Evolutionary conservation across 2,329 filamentous ascomycete genomes (phyloP), one percentile per base, ranked within the genome.

Genomic region (Penicillium expansum): DNA sequence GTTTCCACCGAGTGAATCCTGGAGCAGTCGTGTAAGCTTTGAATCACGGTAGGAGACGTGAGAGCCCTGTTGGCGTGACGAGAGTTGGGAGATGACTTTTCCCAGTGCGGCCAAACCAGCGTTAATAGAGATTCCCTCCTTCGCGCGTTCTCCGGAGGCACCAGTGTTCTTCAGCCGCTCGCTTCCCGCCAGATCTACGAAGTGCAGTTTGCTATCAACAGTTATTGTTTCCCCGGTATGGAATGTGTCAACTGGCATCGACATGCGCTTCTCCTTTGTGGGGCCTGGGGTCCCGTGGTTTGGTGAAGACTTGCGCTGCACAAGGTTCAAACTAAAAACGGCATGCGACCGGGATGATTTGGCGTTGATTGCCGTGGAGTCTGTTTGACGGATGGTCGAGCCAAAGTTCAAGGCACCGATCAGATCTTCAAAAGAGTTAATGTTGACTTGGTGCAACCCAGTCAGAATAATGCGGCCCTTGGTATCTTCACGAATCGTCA

Each of bases 31-130:
- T 11, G 94, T 99, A 66, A 99, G 86, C 72, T 92, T 92, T n/a
- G 94, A 97, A 77, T 99, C 94, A 62, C 94, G 91, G 73, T 99
- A 99, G 2, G 94, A 99, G 56, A 99, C 92, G 75, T 97, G 92
- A 5, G 91, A 88, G 47, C 91, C 92, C 43, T 89, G 79, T 63
- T 92, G 87, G 58, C 92, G 89, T 18, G 92, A 96, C 1, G 94
- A 99, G 41, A 99, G 83, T 76, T 99, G 94, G 33, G 94, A 96
- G 69, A 99, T 99, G 74, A 99, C 94, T 75, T 99, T 99, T 71
- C 94, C 94, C 27, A 99, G 81, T 59, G 92, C 93, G 48, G 94
- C 94, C 59, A 99, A 84, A 58, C 94, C 94, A 38, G 90, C 94
- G 69, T 99, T 99, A 80, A 99, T 99, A 13, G 93, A 96, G 58